Base-by-base conservation (phyloP, 768 basidiomycete species). In the Cytidiella melzeri region DNA sequence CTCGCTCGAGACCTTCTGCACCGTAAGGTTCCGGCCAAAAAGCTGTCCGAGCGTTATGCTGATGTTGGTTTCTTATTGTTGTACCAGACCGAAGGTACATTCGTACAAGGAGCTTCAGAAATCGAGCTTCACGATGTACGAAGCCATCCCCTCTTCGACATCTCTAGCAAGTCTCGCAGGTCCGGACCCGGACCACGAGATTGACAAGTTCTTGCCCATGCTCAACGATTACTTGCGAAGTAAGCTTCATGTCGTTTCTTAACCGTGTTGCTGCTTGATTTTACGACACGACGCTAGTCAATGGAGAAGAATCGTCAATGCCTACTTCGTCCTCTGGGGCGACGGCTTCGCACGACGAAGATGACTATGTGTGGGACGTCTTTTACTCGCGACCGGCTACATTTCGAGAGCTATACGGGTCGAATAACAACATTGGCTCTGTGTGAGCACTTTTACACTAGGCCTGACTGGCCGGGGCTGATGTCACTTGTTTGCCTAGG, bases 281-380 rank as follows among this genome's bases (percentile, higher is more conserved):
- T n/a, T n/a, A n/a, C n/a, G n/a, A n/a, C n/a, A n/a, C n/a, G n/a
- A 2, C 34, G 18, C 3, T 18, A 30, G 34, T 43, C 37, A 41
- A 37, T 20, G 39, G 18, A 36, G 46, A 20, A 9, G 36, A 23
- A 15, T 21, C 46, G 15, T 37, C 26, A 21, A 25, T 26, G 7
- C 19, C 23, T 4, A 27, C 11, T 18, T 44, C 43, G 18, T 4
- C 12, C 10, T 24, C 43, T 5, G 19, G 3, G 2, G 26, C 13
- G 18, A 24, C 24, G 3, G 15, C 49, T n/a, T 50, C 11, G 18
- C 48, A 38, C 27, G 57, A 49, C n/a, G 62, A 64, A 3, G 74
- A 74, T 23, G 88, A 89, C 57, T 91, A 87, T 55, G 88, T 91
- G 20, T 90, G 83, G 80, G 88, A 91, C 58, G 78, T 91, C 19